Evolutionary conservation across 2,329 filamentous ascomycete genomes (phyloP), one percentile per base, ranked within the genome.

Genomic region (Fonsecaea erecta): DNA sequence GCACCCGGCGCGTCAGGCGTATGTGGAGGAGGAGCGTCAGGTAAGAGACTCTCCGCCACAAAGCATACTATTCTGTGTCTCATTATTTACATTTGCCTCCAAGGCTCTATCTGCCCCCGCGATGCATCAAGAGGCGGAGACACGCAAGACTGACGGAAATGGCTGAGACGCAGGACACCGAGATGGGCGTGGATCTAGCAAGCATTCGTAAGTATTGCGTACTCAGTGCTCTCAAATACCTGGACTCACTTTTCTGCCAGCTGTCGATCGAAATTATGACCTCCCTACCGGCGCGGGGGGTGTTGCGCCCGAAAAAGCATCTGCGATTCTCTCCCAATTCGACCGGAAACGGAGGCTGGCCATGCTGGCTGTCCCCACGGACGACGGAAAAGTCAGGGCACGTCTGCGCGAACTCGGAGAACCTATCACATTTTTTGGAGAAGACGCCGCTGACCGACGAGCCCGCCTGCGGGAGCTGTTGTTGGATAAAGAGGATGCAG

Each of bases 361-460:
- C 18, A 90, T 90, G 11, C 91, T 98, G 72, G 90, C 91, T 12
- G 95, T 99, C 2, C 95, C 94, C 0, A 99, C 96, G 61, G 93
- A 97, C 76, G 95, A 99, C 81, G 88, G 86, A 67, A 88, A 91
- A 73, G 93, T 99, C 54, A 90, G 93, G 66, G 83, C 88, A 40
- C 88, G 87, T 70, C 84, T 98, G 65, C 88, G 95, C 70, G 90
- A 95, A 73, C 84, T 97, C 69, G 92, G 91, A n/a, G 91, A 99
- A 75, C 95, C 95, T 11, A 88, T 98, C 62, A 99, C 94, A 0
- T 83, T 98, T 0, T 99, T 99, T 70, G 95, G 93, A 64, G 95
- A 99, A 80, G 92, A 91, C 0, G 89, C 89, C 1, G 88, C 86
- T 28, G 94, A 98, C 73, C 84, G 95, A 65, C 86, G 96, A 80